These are phyloP conservation scores for Monosporascus sp. DNA, from an alignment of 2,329 filamentous ascomycete species.

Conservation along the genomic window DNA sequence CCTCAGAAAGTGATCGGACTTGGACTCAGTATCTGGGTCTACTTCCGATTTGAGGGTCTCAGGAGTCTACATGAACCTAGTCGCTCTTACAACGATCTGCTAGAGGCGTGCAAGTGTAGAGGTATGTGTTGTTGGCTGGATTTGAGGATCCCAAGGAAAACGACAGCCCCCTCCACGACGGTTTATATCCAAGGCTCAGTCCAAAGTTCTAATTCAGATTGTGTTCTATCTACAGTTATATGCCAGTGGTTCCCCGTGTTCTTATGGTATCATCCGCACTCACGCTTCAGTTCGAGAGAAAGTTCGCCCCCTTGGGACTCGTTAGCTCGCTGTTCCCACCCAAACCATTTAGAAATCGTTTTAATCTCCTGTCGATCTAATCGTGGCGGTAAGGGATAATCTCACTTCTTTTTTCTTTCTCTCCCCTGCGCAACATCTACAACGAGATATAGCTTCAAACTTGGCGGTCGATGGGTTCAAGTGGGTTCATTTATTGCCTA, in stretches of 20 bases:
- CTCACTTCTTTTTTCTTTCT: conserved; percentile 9
- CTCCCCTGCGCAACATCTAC: conserved; percentile 14
- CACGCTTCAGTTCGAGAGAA: conserved; percentile 36
- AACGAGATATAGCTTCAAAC: conserved; percentile 9
- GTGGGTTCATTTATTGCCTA: conserved; percentile 1
- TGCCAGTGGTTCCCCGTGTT: conserved; percentile 34
- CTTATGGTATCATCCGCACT: conserved; percentile 32
- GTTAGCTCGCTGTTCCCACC: conserved; percentile 60
- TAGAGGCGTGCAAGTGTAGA: conserved; percentile 29
- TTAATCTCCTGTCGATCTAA: conserved; percentile 41
- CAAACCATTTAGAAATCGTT: conserved; percentile 40
- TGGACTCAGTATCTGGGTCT: conserved; percentile 26
- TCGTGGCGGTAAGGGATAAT: conserved; percentile 47
- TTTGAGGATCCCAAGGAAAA: neutral
- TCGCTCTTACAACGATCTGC: conserved; percentile 18
- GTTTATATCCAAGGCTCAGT: conserved; percentile 2
- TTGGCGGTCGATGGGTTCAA: conserved; percentile 12
- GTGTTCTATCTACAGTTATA: conserved; percentile 34
- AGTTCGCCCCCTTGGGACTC: conserved; percentile 50
- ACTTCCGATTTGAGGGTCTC: conserved; percentile 28
- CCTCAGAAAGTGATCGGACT: conserved; percentile 25
- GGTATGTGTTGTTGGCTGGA: conserved; percentile 19
- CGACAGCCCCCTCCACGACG: neutral
- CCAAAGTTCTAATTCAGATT: conserved; percentile 21
- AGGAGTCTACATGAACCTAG: conserved; percentile 28